phyloP scores from a whole-genome alignment of 2,329 filamentous ascomycete genomes.

The Cladophialophora carrionii region DNA sequence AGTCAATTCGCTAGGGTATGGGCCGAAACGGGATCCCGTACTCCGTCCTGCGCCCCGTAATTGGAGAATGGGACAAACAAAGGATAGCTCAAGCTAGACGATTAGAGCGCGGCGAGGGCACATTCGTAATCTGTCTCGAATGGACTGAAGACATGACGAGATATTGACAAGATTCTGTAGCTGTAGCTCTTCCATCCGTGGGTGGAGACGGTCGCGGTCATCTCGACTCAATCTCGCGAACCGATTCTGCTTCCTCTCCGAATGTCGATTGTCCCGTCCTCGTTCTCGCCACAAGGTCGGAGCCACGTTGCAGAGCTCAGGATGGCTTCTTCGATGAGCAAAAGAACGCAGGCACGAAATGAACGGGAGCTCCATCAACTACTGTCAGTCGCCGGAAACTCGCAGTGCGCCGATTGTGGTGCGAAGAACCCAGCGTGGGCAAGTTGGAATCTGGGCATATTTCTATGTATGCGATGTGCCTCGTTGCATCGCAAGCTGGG shows the following conservation, averaged over 20 bases:
- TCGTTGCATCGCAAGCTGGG: conserved; percentile 93
- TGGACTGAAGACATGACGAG: conserved; percentile 2
- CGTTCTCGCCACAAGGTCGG: conserved; percentile 12
- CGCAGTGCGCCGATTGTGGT: conserved; percentile 89
- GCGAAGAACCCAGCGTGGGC: conserved; percentile 94
- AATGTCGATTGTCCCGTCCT: conserved; percentile 13
- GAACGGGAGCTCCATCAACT: conserved; percentile 90
- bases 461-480: conserved; percentile 97
- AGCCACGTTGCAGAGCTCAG: conserved; percentile 50
- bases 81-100: conserved; percentile 13
- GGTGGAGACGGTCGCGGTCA: conserved; percentile 6
- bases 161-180: conserved; percentile 8
- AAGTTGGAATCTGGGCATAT: conserved; percentile 97
- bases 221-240: not conserved
- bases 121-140: conserved; percentile 13
- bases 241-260: conserved; percentile 2
- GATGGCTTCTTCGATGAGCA: conserved; percentile 73
- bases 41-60: conserved; percentile 11
- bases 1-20: conserved; percentile 14
- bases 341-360: conserved; percentile 97
- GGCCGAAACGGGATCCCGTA: conserved; percentile 3
- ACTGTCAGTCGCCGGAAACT: conserved; percentile 86
- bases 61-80: conserved; percentile 12
- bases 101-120: conserved; percentile 15
- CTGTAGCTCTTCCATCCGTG: not conserved